phyloP scores from a whole-genome alignment of 2,329 filamentous ascomycete species.

The Cladosporium sp. region DNA sequence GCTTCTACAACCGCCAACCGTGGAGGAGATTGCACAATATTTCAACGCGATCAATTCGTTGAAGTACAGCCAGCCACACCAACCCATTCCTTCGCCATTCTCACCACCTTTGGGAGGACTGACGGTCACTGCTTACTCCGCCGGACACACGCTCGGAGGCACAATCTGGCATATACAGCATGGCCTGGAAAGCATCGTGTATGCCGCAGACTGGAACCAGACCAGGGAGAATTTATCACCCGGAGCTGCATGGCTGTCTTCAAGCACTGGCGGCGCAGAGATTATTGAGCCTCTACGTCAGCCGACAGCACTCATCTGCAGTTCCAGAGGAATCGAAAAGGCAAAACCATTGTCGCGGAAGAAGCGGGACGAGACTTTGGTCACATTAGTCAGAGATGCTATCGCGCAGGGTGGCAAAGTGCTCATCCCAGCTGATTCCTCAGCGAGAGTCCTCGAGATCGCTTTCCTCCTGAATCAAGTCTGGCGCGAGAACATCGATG shows the following conservation, averaged over 20 bases:
- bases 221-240: conserved; percentile 93
- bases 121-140: conserved; percentile 94
- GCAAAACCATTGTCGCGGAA: conserved; percentile 64
- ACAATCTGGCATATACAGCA: conserved; percentile 99
- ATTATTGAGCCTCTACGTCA: conserved; percentile 92
- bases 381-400: conserved; percentile 78
- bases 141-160: conserved; percentile 90
- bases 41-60: conserved; percentile 88
- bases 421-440: conserved; percentile 90
- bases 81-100: conserved; percentile 82
- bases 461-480: conserved; percentile 90
- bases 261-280: conserved; percentile 78
- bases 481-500: conserved; percentile 62
- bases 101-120: conserved; percentile 87
- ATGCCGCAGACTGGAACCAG: conserved; percentile 98
- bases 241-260: conserved; percentile 89
- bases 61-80: conserved; percentile 95
- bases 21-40: conserved; percentile 88
- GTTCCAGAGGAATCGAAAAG: conserved; percentile 75
- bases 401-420: conserved; percentile 84
- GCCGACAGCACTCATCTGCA: conserved; percentile 91
- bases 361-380: conserved; percentile 80
- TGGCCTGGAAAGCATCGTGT: conserved; percentile 93
- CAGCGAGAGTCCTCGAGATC: conserved; percentile 87
- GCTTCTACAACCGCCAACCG: conserved; percentile 68